Conservation (phyloP, 768 basidiomycete genomes). For the Leccinum subgranulosum region DNA sequence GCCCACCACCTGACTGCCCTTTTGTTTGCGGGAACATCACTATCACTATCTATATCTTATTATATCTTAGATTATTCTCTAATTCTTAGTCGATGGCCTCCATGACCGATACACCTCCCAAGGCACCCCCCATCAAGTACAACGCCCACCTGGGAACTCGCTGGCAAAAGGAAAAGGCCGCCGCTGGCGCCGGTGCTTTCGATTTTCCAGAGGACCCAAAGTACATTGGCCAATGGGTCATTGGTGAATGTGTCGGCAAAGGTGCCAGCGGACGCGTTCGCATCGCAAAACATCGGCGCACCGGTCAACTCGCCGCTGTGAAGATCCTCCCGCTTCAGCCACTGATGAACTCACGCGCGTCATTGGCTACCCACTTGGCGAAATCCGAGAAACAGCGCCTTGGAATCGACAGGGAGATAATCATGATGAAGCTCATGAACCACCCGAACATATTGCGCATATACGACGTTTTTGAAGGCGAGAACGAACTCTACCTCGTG, state of each 20-base stretch:
- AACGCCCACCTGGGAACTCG: conserved; percentile 70
- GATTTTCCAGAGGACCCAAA: conserved; percentile 85
- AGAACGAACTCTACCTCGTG: conserved; percentile 86
- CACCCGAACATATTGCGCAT: conserved; percentile 96
- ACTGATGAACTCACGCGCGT: conserved; percentile 67
- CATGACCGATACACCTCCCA: conserved; percentile 55
- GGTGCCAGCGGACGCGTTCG: conserved; percentile 94
- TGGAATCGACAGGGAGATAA: conserved; percentile 91
- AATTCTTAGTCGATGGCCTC: conserved; percentile 20
- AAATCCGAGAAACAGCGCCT: conserved; percentile 80
- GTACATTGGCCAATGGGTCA: conserved; percentile 86
- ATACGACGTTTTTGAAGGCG: conserved; percentile 94
- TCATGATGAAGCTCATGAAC: conserved; percentile 99
- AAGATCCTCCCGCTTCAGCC: conserved; percentile 91
- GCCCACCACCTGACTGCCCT: background rate
- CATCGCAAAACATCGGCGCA: conserved; percentile 81
- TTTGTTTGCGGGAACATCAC: conserved; percentile 11
- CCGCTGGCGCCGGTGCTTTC: conserved; percentile 70
- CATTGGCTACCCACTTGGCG: conserved; percentile 60
- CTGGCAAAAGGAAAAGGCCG: conserved; percentile 86
- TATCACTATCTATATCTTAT: conserved; percentile 24
- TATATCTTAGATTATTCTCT: background rate
- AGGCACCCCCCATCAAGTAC: conserved; percentile 71
- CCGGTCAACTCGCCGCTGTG: conserved; percentile 90
- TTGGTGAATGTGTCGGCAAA: conserved; percentile 92